Conservation (phyloP, 2,329 filamentous ascomycete species). For the Neospermospora avenae region DNA sequence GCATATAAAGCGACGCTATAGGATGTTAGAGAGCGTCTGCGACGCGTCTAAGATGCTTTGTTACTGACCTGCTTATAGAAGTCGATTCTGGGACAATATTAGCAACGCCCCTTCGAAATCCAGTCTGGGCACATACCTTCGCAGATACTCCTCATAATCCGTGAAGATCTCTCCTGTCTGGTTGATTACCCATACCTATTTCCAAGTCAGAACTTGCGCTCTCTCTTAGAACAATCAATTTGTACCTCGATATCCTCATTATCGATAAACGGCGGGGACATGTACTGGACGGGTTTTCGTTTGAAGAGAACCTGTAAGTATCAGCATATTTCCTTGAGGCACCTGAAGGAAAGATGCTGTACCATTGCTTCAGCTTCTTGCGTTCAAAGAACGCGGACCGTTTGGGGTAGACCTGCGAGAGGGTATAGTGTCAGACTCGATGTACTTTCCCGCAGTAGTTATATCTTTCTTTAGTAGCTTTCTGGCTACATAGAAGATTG, state of each 20-base stretch:
- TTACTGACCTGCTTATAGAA: constrained; percentile 81
- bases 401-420: constrained; percentile 22
- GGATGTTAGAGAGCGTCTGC: constrained; percentile 27
- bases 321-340: constrained; percentile 1
- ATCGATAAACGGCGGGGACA: constrained; percentile 67
- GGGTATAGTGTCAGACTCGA: constrained; percentile 25
- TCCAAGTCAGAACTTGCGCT: constrained; percentile 22
- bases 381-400: constrained; percentile 16
- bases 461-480: constrained; percentile 8
- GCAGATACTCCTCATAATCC: constrained; percentile 83
- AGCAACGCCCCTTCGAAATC: constrained; percentile 26
- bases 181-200: constrained; percentile 84
- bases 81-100: constrained; percentile 63
- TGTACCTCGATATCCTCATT: constrained; percentile 82
- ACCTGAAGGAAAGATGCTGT: constrained; percentile 1
- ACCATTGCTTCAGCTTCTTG: constrained; percentile 30
- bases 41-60: neutral
- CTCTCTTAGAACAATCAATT: constrained; percentile 21
- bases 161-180: constrained; percentile 88
- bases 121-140: constrained; percentile 56
- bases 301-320: constrained; percentile 80
- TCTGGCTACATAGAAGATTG: constrained; percentile 8
- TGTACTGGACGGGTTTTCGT: constrained; percentile 86
- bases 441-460: constrained; percentile 18
- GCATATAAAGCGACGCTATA: constrained; percentile 77